Evolutionary conservation across 176 grass and related monocot genomes (phyloP).

Genomic region (Stipa capillata): DNA sequence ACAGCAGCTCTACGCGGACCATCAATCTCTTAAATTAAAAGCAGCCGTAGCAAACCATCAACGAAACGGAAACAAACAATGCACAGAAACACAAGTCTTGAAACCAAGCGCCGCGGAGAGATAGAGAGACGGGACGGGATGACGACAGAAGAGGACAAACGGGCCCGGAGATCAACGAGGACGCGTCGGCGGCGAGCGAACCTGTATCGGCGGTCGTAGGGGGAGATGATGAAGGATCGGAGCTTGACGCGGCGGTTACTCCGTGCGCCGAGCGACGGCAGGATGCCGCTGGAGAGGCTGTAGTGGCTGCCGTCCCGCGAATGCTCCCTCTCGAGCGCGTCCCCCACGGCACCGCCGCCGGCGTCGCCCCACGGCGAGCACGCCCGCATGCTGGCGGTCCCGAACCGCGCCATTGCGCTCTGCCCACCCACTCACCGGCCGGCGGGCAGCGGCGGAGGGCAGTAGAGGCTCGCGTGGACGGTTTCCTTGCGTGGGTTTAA

Average conservation of each 20-base stretch:
- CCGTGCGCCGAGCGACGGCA: constrained; percentile 80
- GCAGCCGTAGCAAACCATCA: neutral
- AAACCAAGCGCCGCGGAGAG: neutral
- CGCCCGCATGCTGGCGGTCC: constrained; percentile 5
- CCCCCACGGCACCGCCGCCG: neutral
- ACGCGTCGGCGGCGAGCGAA: neutral
- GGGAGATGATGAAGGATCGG: constrained; percentile 52
- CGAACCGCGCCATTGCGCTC: constrained; percentile 29
- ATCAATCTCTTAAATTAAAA: neutral
- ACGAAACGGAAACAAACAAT: neutral
- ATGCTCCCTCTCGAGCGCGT: constrained; percentile 33
- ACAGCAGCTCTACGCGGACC: neutral
- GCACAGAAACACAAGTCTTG: neutral
- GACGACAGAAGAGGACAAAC: neutral
- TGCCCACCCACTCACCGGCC: neutral
- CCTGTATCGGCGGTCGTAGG: constrained; percentile 83
- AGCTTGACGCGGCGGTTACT: constrained; percentile 75
- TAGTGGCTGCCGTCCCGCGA: constrained; percentile 92
- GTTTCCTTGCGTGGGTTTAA: neutral
- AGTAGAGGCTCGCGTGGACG: neutral
- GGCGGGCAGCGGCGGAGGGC: neutral
- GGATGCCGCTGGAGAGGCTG: constrained; percentile 83
- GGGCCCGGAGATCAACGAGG: neutral
- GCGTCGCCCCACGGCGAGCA: constrained; percentile 34
- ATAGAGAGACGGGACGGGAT: neutral